Conservation (phyloP, 129 eudicot genomes). For the Flaveria linearis region DNA sequence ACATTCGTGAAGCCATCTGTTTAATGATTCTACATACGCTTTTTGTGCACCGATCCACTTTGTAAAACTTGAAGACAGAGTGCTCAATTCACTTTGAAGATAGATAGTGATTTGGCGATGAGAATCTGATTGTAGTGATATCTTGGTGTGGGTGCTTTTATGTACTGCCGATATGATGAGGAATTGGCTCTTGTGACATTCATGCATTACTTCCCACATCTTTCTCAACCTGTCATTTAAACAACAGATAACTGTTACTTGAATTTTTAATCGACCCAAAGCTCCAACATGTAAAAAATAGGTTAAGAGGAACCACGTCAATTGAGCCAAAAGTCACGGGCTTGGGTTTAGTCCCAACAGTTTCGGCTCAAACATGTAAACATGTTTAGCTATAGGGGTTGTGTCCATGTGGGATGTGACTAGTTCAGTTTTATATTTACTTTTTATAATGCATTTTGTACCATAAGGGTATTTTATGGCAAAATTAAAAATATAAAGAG, state of each 20-base stretch:
- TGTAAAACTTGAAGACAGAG: constrained; percentile 61
- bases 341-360: too few species aligned
- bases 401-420: too few species aligned
- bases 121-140: constrained; percentile 64
- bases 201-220: constrained; percentile 96
- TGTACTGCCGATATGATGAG: constrained; percentile 57
- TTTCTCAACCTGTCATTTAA: constrained; percentile 58
- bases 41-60: constrained; percentile 82
- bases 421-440: too few species aligned
- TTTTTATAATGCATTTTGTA: too few species aligned
- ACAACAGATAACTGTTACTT: background rate
- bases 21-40: constrained; percentile 61
- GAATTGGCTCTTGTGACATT: constrained; percentile 73
- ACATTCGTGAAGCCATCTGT: constrained; percentile 83
- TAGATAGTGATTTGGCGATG: constrained; percentile 54
- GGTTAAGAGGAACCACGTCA: background rate
- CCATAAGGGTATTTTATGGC: too few species aligned
- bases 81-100: constrained; percentile 54
- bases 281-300: background rate
- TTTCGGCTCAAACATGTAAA: too few species aligned
- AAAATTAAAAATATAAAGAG: too few species aligned
- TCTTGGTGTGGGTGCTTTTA: constrained; percentile 41
- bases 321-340: background rate
- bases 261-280: too few species aligned
- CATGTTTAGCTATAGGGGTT: too few species aligned